Percentiles rank a stretch among this genome's conserved stretches.
These are phyloP conservation scores for Coprinopsis cinerea DNA, from an alignment of 768 basidiomycete species.

Conservation along the genomic window DNA sequence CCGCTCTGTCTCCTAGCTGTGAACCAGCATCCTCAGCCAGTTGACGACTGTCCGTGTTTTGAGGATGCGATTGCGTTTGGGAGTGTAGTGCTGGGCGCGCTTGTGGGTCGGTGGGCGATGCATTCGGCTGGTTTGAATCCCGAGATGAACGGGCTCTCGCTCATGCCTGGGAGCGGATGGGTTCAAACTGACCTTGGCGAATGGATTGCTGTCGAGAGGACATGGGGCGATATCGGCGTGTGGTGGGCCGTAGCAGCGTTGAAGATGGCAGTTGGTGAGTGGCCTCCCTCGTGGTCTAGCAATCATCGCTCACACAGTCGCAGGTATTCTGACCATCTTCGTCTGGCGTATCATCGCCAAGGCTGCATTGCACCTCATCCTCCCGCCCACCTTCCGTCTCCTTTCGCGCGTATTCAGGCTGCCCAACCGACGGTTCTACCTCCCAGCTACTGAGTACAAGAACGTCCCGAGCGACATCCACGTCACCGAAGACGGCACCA, in stretches of 20 bases:
- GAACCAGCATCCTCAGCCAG: conserved; percentile 90
- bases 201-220: conserved; percentile 32
- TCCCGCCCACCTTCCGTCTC: conserved; percentile 82
- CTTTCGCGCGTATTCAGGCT: conserved; percentile 62
- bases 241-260: conserved; percentile 43
- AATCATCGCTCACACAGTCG: neutral
- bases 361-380: conserved; percentile 58
- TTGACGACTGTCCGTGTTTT: conserved; percentile 97
- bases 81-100: conserved; percentile 75
- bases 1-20: conserved; percentile 66
- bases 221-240: conserved; percentile 31
- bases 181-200: conserved; percentile 21
- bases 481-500: conserved; percentile 28
- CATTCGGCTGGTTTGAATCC: conserved; percentile 35
- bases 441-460: conserved; percentile 84
- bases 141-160: conserved; percentile 16
- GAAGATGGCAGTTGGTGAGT: conserved; percentile 42
- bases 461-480: conserved; percentile 54
- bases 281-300: neutral
- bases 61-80: conserved; percentile 93
- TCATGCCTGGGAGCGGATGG: conserved; percentile 58
- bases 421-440: conserved; percentile 84
- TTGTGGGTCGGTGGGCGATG: conserved; percentile 64
- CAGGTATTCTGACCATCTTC: conserved; percentile 77
- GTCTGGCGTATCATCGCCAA: conserved; percentile 87